Base-by-base conservation (phyloP, 768 basidiomycete genomes). In the Tylopilus sp. region DNA sequence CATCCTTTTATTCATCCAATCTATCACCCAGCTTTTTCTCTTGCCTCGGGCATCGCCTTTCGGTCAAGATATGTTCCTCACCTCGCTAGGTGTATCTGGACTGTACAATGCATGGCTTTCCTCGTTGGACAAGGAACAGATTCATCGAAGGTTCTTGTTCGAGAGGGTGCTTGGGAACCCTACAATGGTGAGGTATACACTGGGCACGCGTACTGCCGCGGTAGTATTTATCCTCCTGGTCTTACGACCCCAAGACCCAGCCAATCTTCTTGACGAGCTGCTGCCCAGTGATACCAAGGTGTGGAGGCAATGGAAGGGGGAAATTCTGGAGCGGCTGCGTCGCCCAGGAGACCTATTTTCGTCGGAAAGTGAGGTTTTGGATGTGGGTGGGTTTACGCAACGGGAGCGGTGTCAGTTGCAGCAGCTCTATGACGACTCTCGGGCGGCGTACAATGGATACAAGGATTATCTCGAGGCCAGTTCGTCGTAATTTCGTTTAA, bases 1-100 rank as follows among this genome's bases (percentile, higher is more conserved):
- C n/a, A n/a, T n/a, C n/a, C n/a, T n/a, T n/a, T n/a, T n/a, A n/a
- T n/a, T n/a, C n/a, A 13, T 50, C 12, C 70, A 71, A 50, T 60
- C 57, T 28, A 36, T 68, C 21, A n/a, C 51, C 11, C 70, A 71
- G 45, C 60, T 71, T 3, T 45, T 71, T 30, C 58, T 71, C 21
- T 62, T 69, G 8, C 65, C 70, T 0, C 64, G 66, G 51, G 64
- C 61, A 1, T 55, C 59, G 4, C 45, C 67, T 4, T 65, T 65
- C 22, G 70, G 70, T 0, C 70, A 71, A 46, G 26, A 63, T 49
- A 56, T 71, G 63, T 71, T 71, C 56, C 54, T 71, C 3, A 1
- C 31, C 6, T 63, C 67, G 13, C 44, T 71, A 0, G 61, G 59
- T 11, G 53, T 62, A 3, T 71, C 70, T 3, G 64, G 63, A 44